phyloP scores from a whole-genome alignment of 2,329 filamentous ascomycete genomes.

The Neonectria faginata region DNA sequence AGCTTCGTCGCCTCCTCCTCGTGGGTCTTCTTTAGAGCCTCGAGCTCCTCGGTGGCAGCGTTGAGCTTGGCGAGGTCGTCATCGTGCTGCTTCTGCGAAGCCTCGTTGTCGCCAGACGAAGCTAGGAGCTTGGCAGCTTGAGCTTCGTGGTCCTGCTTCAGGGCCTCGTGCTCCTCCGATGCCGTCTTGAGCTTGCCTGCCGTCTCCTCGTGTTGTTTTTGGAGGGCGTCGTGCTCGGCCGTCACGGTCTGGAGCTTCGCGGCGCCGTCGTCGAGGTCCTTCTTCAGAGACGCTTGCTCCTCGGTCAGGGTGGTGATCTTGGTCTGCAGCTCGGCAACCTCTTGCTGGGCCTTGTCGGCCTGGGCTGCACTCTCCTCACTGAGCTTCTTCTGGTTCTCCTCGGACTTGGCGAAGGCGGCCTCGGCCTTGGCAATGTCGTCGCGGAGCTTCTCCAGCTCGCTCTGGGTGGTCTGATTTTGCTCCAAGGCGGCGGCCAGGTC shows the following conservation, averaged over 20 bases:
- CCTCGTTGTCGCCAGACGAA: conserved; percentile 40
- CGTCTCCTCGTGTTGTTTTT: conserved; percentile 40
- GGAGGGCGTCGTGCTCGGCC: conserved; percentile 30
- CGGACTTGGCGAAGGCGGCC: conserved; percentile 44
- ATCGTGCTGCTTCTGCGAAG: conserved; percentile 39
- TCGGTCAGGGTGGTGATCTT: conserved; percentile 44
- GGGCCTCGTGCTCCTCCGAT: conserved; percentile 40
- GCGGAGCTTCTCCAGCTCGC: conserved; percentile 35
- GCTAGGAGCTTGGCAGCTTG: conserved; percentile 28
- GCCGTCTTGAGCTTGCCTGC: conserved; percentile 43
- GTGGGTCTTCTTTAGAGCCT: conserved; percentile 46
- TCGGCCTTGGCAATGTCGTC: conserved; percentile 42
- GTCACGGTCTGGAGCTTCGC: conserved; percentile 39
- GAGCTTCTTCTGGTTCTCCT: conserved; percentile 45
- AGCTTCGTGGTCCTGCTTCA: conserved; percentile 37
- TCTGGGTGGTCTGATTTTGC: conserved; percentile 35
- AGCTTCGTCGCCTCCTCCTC: conserved; percentile 48
- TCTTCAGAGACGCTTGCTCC: conserved; percentile 38
- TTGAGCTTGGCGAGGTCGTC: conserved; percentile 36
- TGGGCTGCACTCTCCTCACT: conserved; percentile 37
- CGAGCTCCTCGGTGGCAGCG: conserved; percentile 44
- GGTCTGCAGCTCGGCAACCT: conserved; percentile 42
- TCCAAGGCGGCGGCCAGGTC: conserved; percentile 42
- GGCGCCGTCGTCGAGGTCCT: conserved; percentile 37
- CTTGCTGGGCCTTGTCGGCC: conserved; percentile 42